Evolutionary conservation across 352 stramenopile species (phyloP).

Genomic region (Globisporangium spiculum): DNA sequence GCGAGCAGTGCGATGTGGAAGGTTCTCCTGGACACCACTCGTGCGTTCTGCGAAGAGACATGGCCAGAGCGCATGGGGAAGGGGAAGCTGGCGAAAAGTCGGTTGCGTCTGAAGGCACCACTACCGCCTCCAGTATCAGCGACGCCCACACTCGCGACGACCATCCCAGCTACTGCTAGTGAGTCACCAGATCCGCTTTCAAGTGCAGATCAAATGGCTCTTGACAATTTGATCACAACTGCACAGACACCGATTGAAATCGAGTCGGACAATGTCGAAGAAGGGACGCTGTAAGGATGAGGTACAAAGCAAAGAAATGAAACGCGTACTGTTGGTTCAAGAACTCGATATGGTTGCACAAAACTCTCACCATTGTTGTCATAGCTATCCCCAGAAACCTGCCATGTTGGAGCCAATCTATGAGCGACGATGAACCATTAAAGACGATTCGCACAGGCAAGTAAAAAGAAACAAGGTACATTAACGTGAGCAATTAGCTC

Average conservation of each 20-base stretch:
- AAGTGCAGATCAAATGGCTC: background rate
- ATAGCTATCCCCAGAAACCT: background rate
- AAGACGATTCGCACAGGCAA: background rate
- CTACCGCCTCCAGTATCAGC: background rate
- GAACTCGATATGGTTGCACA: background rate
- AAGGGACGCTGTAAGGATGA: background rate
- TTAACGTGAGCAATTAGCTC: too few relatives aligned
- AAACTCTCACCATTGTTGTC: background rate
- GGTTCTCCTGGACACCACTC: slow-evolving; percentile 31
- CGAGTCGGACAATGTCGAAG: background rate
- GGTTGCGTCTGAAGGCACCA: slow-evolving; percentile 21
- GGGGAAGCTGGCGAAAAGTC: slow-evolving; percentile 32
- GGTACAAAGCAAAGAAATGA: background rate
- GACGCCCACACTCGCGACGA: background rate
- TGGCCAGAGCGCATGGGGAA: slow-evolving; percentile 65
- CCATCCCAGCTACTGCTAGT: background rate
- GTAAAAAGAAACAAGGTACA: too few relatives aligned
- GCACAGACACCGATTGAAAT: background rate
- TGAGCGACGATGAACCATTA: background rate
- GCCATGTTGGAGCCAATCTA: background rate
- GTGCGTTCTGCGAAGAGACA: slow-evolving; percentile 54
- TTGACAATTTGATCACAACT: slow-evolving; percentile 4
- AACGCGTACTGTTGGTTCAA: background rate
- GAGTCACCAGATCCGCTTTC: background rate
- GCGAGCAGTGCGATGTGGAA: slow-evolving; percentile 26